These are phyloP conservation scores for Corinectria fuckeliana DNA, from an alignment of 2,329 filamentous ascomycete genomes.

Conservation along the genomic window DNA sequence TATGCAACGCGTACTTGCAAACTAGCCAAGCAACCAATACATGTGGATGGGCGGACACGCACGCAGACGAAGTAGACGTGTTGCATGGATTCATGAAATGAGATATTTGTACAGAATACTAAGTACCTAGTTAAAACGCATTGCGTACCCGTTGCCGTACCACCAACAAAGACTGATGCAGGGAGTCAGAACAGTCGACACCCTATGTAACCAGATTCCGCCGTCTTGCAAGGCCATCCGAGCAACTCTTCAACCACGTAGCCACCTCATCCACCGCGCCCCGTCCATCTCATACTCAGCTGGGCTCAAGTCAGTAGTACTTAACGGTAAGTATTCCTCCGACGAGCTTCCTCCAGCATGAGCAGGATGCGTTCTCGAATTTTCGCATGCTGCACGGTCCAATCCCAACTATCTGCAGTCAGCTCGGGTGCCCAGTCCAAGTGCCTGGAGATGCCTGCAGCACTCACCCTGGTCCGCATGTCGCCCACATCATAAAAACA, in stretches of 20 bases:
- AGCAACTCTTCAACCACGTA: not conserved
- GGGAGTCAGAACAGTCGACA: not conserved
- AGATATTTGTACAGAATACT: not conserved
- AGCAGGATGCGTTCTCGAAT: not conserved
- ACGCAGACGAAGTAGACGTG: not conserved
- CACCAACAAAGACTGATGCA: constrained; percentile 4
- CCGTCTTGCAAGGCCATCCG: not conserved
- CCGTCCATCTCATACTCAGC: not conserved
- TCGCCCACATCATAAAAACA: not conserved
- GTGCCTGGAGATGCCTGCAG: not conserved
- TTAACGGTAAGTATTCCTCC: not conserved
- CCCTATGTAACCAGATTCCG: not conserved
- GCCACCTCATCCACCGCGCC: too few relatives aligned
- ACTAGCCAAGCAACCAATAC: not conserved
- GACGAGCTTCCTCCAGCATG: not conserved
- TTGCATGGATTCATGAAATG: not conserved
- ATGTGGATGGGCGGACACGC: not conserved
- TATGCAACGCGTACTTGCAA: too few relatives aligned
- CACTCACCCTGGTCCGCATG: not conserved
- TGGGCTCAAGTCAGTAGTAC: not conserved
- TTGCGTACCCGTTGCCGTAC: not conserved
- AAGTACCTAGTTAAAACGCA: not conserved
- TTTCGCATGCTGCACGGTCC: not conserved
- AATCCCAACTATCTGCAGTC: not conserved
- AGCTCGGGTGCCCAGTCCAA: not conserved